phyloP scores from a whole-genome alignment of 2,329 filamentous ascomycete species.

The Myriosclerotinia curreyana region DNA sequence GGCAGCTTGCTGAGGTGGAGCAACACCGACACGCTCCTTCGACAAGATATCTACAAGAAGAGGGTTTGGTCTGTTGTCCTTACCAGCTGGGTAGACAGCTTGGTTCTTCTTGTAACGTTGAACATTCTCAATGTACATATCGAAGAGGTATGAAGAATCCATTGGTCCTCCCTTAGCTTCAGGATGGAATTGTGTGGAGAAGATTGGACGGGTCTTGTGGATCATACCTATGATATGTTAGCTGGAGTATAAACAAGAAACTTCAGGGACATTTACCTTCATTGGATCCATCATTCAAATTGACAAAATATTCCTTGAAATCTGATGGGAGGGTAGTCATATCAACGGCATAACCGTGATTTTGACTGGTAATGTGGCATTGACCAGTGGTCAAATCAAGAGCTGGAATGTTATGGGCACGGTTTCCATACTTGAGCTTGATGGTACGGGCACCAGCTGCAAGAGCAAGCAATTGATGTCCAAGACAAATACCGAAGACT shows the following conservation, averaged over 20 bases:
- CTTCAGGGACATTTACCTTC: constrained; percentile 56
- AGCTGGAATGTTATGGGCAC: constrained; percentile 96
- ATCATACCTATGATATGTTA: constrained; percentile 63
- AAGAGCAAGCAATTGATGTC: constrained; percentile 91
- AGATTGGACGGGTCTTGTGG: constrained; percentile 93
- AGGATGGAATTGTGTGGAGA: constrained; percentile 98
- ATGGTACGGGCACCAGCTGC: constrained; percentile 85
- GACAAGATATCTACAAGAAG: constrained; percentile 86
- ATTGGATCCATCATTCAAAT: constrained; percentile 96
- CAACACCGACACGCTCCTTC: constrained; percentile 90
- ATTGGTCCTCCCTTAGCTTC: constrained; percentile 97
- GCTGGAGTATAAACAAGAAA: not conserved
- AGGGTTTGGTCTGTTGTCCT: constrained; percentile 83
- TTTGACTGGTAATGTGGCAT: constrained; percentile 98
- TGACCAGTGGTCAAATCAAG: constrained; percentile 91
- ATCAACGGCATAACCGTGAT: constrained; percentile 96
- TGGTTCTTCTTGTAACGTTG: constrained; percentile 84
- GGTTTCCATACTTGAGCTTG: constrained; percentile 99
- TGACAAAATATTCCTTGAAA: constrained; percentile 98
- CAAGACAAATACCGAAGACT: constrained; percentile 96
- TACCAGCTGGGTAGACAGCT: constrained; percentile 63
- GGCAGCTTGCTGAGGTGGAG: constrained; percentile 34
- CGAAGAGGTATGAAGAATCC: constrained; percentile 93
- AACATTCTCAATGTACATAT: constrained; percentile 91
- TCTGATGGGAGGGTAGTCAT: constrained; percentile 75